Evolutionary conservation across 177 flowering plant species (phyloP).

Genomic region (Telopea speciosissima): DNA sequence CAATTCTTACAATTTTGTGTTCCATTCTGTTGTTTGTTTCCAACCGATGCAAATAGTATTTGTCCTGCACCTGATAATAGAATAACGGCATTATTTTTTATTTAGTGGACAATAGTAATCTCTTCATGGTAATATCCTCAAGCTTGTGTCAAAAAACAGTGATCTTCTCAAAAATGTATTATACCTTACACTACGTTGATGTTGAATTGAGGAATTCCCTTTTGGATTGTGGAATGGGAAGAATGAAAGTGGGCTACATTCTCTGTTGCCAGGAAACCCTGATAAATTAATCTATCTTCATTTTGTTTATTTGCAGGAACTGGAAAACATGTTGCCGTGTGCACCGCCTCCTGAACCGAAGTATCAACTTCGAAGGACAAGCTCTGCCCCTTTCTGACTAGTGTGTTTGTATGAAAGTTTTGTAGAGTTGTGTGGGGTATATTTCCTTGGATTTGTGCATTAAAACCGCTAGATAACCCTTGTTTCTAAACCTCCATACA

Average conservation of each 20-base stretch:
- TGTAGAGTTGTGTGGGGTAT: conserved; percentile 17
- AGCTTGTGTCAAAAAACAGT: too few relatives aligned
- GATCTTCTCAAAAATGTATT: too few relatives aligned
- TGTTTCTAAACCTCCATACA: not conserved
- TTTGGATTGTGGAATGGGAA: not conserved
- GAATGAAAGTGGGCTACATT: not conserved
- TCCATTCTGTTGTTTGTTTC: too few relatives aligned
- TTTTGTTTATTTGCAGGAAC: conserved; percentile 28
- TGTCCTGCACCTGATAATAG: too few relatives aligned
- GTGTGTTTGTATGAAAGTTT: conserved; percentile 13
- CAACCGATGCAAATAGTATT: too few relatives aligned
- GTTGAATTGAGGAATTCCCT: not conserved
- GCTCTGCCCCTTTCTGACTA: conserved; percentile 38
- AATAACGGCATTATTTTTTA: too few relatives aligned
- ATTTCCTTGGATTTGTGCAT: conserved; percentile 1
- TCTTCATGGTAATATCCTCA: too few relatives aligned
- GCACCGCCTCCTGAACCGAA: conserved; percentile 35
- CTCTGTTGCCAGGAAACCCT: not conserved
- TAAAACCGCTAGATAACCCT: conserved; percentile 2
- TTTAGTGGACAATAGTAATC: too few relatives aligned
- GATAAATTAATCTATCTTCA: not conserved
- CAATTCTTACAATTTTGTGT: too few relatives aligned
- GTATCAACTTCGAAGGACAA: conserved; percentile 46
- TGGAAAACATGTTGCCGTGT: conserved; percentile 29
- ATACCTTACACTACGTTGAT: not conserved